Base-by-base conservation (phyloP, 768 basidiomycete genomes). In the Lentinula sp. region DNA sequence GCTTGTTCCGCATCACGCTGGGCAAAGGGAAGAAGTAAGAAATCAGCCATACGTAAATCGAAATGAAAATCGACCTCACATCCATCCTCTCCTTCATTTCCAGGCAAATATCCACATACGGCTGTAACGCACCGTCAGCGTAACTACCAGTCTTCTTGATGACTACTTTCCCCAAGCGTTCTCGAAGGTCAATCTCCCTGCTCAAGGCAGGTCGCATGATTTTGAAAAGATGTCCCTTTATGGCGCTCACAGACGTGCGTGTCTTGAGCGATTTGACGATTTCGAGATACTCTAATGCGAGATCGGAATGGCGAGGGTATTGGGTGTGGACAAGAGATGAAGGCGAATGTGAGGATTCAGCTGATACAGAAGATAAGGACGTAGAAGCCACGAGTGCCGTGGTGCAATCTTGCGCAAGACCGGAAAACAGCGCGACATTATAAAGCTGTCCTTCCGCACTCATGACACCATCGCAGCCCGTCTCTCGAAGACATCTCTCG, bases 171-270 rank as follows among this genome's bases (percentile, higher is more conserved):
- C 91, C 91, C 18, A 98, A 73, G 67, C 75, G 75, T 60, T 91
- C 86, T 45, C 96, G 78, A 61, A 97, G 71, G 68, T 95, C 93
- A 2, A 73, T 77, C 65, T 92, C 85, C 54, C 76, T 70, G 20
- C 67, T 74, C 36, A 98, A 76, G 0, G 86, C 89, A 0, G 93
- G 93, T 0, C 88, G 86, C 75, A 97, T 82, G 37, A 99, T 72
- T 73, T 97, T 93, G 83, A 97, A 99, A 37, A 99, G 70, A 69
- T 99, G 96, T 0, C 92, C 88, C 68, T 96, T 96, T 65, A 98
- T 82, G 0, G 90, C 92, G 65, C 90, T 87, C 15, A 80, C 68
- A 3, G 81, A 68, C 15, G 95, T 95, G 6, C 79, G 77, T 12
- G 93, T 95, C 70, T 85, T 82, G 33, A 90, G 82, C 0, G 76